phyloP scores from a whole-genome alignment of 176 grass and related monocot species.

The Triticum dicoccoides region DNA sequence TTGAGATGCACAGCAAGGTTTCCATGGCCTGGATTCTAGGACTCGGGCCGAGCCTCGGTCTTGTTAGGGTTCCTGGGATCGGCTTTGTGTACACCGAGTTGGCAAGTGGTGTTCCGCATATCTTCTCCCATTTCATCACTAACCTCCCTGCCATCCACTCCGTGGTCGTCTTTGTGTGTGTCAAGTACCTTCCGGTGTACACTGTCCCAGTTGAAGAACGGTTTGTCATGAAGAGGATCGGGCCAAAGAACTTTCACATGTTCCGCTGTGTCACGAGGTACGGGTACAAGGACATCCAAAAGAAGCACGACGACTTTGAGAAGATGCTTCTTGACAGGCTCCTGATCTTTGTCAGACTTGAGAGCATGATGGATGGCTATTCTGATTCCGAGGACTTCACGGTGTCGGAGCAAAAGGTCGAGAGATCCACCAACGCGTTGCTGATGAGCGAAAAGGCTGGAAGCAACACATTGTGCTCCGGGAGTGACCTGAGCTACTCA shows the following conservation, averaged over 20 bases:
- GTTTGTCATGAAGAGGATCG: slow-evolving; percentile 7
- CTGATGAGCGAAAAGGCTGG: neutral
- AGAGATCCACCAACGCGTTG: neutral
- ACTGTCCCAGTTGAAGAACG: slow-evolving; percentile 6
- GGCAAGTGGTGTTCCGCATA: neutral
- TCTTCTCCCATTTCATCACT: slow-evolving; percentile 12
- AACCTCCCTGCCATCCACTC: slow-evolving; percentile 18
- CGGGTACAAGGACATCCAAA: neutral
- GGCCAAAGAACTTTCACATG: slow-evolving; percentile 12
- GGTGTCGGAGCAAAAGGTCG: neutral
- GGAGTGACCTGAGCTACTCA: slow-evolving; percentile 7
- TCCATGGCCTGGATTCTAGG: slow-evolving; percentile 19
- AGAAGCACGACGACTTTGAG: neutral
- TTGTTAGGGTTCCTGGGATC: slow-evolving; percentile 4
- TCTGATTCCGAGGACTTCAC: slow-evolving; percentile 15
- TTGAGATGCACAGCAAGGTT: slow-evolving; percentile 18
- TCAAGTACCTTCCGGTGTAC: slow-evolving; percentile 7
- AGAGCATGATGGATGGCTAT: slow-evolving; percentile 12
- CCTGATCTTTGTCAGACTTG: slow-evolving; percentile 4
- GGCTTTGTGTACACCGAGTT: slow-evolving; percentile 9
- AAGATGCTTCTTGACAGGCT: slow-evolving; percentile 14
- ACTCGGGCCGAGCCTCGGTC: neutral
- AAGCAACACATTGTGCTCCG: neutral
- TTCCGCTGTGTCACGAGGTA: neutral
- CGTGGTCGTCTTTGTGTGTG: neutral